Base-by-base conservation (phyloP, 2,329 filamentous ascomycete species). In the Ascochyta pisi region DNA sequence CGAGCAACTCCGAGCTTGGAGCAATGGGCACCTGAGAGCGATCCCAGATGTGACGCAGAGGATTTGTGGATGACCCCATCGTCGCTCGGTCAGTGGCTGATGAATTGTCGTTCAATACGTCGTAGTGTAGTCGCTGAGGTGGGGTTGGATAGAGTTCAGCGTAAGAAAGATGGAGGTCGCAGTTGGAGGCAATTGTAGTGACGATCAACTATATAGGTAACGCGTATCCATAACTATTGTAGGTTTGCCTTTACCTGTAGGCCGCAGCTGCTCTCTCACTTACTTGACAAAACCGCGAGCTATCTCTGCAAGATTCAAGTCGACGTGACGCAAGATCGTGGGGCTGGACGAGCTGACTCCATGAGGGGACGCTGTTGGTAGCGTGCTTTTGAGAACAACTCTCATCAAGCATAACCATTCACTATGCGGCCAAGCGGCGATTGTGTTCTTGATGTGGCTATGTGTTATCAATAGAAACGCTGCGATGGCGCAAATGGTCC, bases 261-360 rank as follows among this genome's bases (percentile, higher is more conserved):
- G 52, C 41, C 4, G 33, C 46, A 29, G 23, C 46, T 24, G 27
- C 52, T 55, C 52, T 50, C 40, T 55, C 46, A 55, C 52, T 34
- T 39, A 34, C 34, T 23, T 29, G 10, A 23, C 15, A 15, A 31
- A n/a, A 16, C 7, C 10, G 26, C 26, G 26, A 33, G 31, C 26
- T 7, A 19, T n/a, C 4, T 23, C 8, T 27, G 39, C 47, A 35
- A 29, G 9, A 10, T 16, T 13, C 6, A 23, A 34, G 23, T 41
- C 22, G 15, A 22, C 5, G 23, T 27, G 23, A 29, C 27, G 38
- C 22, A 33, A 9, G 6, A 15, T 27, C 15, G 19, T 22, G 31
- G 15, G 16, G 15, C 24, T 26, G 8, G 24, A 26, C 6, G 12
- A 31, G 12, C 4, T 4, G 12, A 31, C 4, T 31, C 13, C 10